Conservation (phyloP, 148 eudicot species). For the Cornus controversa region DNA sequence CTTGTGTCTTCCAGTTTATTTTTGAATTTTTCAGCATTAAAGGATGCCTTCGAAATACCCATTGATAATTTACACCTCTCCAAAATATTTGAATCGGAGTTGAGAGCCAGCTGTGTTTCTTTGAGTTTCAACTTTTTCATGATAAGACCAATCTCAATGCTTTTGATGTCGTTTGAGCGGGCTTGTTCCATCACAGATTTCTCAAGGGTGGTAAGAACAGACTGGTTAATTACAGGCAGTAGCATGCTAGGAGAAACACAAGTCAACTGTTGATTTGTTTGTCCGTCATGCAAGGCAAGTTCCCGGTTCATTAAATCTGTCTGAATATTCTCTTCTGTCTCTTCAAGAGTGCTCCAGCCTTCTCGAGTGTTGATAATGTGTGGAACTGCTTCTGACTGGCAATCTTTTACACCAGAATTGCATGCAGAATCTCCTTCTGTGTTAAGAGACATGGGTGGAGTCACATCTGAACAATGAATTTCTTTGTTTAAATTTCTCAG, state of each 20-base stretch:
- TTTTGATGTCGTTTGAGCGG: conserved; percentile 81
- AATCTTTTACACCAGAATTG: conserved; percentile 17
- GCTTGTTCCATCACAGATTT: conserved; percentile 72
- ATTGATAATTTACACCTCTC: conserved; percentile 73
- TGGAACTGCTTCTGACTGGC: conserved; percentile 10
- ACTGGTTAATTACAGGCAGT: conserved; percentile 22
- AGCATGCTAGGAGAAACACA: conserved; percentile 29
- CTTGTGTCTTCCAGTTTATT: conserved; percentile 67
- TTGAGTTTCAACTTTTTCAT: conserved; percentile 69
- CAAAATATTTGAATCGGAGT: conserved; percentile 56
- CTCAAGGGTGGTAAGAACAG: conserved; percentile 44
- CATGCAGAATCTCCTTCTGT: conserved; percentile 19
- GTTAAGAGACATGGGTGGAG: conserved; percentile 13
- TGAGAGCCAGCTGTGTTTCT: conserved; percentile 63
- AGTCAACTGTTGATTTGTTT: conserved; percentile 38
- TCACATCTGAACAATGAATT: conserved; percentile 22
- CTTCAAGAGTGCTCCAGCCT: conserved; percentile 28
- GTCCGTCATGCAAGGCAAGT: conserved; percentile 35
- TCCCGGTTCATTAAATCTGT: conserved; percentile 28
- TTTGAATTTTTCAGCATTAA: conserved; percentile 74
- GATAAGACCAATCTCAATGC: conserved; percentile 61
- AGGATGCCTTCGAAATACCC: conserved; percentile 76
- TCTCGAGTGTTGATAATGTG: conserved; percentile 15
- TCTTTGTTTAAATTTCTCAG: conserved; percentile 12
- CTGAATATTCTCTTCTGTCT: conserved; percentile 31